Conservation (phyloP, 306 rosid species). For the Alnus rubra region DNA sequence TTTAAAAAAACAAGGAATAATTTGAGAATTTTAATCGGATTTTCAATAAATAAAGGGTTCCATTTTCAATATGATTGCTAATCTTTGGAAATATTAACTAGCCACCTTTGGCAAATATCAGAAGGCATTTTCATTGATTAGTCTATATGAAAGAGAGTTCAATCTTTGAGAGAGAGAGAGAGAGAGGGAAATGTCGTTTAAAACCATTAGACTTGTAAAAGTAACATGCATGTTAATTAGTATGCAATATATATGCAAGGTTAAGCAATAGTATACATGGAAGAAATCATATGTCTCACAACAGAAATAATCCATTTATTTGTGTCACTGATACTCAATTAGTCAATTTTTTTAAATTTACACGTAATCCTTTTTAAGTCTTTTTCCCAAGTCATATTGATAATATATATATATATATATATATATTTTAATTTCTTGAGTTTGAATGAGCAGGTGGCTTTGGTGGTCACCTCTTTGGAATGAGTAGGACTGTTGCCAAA, state of each 20-base stretch:
- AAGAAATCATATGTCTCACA: neutral
- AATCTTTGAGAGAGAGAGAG: neutral
- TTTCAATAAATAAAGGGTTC: neutral
- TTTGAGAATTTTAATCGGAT: too few relatives aligned
- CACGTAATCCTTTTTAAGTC: neutral
- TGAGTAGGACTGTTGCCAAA: slow-evolving; percentile 45
- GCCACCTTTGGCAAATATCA: neutral
- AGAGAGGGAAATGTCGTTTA: too few relatives aligned
- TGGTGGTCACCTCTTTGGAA: slow-evolving; percentile 52
- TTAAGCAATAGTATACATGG: neutral
- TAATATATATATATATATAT: neutral
- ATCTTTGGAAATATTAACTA: neutral
- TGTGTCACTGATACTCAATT: neutral
- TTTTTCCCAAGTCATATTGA: neutral
- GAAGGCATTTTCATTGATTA: neutral
- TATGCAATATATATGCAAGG: neutral
- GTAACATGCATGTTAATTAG: too few relatives aligned
- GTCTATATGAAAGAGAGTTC: neutral
- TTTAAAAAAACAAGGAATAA: too few relatives aligned
- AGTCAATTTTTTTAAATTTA: neutral
- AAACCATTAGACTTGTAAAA: too few relatives aligned
- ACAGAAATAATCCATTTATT: neutral
- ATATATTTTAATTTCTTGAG: neutral
- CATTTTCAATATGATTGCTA: neutral
- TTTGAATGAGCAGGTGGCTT: slow-evolving; percentile 47